Base-by-base conservation (phyloP, 352 stramenopile species). In the Phytopythium boreale region DNA sequence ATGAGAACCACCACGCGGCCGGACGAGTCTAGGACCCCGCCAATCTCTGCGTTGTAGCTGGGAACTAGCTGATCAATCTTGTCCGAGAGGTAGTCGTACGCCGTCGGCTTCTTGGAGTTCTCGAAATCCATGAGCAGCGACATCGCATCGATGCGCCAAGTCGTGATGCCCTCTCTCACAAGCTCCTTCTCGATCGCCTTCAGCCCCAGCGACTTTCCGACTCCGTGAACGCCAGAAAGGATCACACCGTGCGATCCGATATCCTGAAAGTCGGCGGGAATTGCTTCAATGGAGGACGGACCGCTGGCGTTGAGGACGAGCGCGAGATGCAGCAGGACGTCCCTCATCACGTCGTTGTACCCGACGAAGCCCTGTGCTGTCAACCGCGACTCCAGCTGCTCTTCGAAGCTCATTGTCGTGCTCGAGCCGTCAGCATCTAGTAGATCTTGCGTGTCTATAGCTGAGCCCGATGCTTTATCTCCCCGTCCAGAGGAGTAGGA, bases 171-270 rank as follows among this genome's bases (percentile, higher is more conserved):
- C 2, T 67, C 22, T 19, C 47, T 59, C 20, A 44, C 60, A 2
- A 84, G 56, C 43, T 86, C 72, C 4, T 31, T 56, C 10, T 64
- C 64, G 1, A 82, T 14, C 4, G 69, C 73, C 17, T 70, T 59
- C 12, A 89, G 63, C 2, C 74, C 70, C 2, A 84, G 62, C 22
- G 86, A 85, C 59, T 92, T 94, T 47, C 86, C 86, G 15, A 89
- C 79, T 22, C 86, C 86, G 50, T 74, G 57, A n/a, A 83, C 82
- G 39, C 86, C 86, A 31, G 78, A 79, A 17, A 90, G 67, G 20
- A 94, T 67, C 17, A 92, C 27, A 0, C 86, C 83, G 24, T 87
- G 73, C 24, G 77, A 83, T 8, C 69, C 61, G 11, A 80, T 74
- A 7, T 72, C 56, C 1, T 69, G 66, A 34, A 63, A 55, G 7